A percentile compares a stretch with the other conserved stretches of the same genome.
Conservation (phyloP, 768 basidiomycete genomes). For the Pholiota molesta region DNA sequence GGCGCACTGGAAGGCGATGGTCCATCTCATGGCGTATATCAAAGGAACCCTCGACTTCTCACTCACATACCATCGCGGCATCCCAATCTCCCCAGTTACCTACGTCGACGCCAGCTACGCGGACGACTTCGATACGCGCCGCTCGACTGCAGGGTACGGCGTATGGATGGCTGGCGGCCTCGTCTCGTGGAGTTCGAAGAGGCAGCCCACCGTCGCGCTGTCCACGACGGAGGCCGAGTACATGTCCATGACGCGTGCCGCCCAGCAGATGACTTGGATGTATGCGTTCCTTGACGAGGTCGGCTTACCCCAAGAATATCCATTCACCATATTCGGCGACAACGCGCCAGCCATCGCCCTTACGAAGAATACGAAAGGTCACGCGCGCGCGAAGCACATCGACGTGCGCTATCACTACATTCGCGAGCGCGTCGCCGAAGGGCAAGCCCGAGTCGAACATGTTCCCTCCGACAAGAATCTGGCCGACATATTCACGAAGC, state of each 20-base stretch:
- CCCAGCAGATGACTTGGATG: background rate
- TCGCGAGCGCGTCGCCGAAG: too few species aligned
- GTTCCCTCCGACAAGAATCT: slow-evolving; percentile 31
- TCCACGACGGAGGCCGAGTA: too few species aligned
- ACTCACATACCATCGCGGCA: background rate
- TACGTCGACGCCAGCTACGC: background rate
- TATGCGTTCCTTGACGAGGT: slow-evolving; percentile 18
- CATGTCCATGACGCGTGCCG: too few species aligned
- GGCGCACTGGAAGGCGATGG: too few species aligned
- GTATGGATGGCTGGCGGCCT: slow-evolving; percentile 22
- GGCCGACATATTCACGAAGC: slow-evolving; percentile 26
- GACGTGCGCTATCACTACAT: too few species aligned
- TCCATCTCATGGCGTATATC: too few species aligned
- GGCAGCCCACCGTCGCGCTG: background rate
- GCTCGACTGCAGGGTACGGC: slow-evolving; percentile 21
- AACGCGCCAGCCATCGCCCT: slow-evolving; percentile 31
- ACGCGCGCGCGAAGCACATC: too few species aligned
- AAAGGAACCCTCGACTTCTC: background rate
- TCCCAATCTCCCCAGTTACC: background rate
- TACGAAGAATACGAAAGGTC: slow-evolving; percentile 22
- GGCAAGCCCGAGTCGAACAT: slow-evolving; percentile 12
- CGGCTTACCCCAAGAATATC: slow-evolving; percentile 7
- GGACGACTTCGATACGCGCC: slow-evolving; percentile 18
- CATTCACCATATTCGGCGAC: slow-evolving; percentile 22
- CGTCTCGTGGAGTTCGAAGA: background rate